Evolutionary conservation across 2,329 filamentous ascomycete species (phyloP).

Genomic region (Colletotrichum sp.): DNA sequence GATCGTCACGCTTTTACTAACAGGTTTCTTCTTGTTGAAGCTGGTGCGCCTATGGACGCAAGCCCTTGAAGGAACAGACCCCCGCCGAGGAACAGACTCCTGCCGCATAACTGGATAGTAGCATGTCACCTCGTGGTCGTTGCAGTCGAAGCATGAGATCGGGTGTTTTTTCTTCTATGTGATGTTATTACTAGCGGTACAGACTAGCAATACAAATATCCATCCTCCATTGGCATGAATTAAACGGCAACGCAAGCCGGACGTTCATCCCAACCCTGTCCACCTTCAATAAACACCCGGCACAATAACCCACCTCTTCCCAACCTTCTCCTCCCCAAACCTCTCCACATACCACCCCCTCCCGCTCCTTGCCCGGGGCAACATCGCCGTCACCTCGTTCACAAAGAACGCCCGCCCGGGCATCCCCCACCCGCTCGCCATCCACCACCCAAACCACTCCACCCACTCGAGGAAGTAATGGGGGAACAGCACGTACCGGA

Average conservation of each 20-base stretch:
- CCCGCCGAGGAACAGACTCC: neutral
- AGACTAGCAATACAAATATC: accelerated
- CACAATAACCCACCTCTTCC: conserved; percentile 74
- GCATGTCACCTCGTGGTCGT: neutral
- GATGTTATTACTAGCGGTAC: neutral
- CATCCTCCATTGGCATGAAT: accelerated
- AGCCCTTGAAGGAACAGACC: neutral
- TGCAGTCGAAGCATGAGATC: neutral
- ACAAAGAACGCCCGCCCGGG: conserved; percentile 83
- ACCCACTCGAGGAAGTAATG: conserved; percentile 98
- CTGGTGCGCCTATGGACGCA: neutral
- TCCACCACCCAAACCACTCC: conserved; percentile 91
- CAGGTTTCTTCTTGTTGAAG: accelerated
- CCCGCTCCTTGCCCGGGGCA: conserved; percentile 83
- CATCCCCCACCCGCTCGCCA: conserved; percentile 72
- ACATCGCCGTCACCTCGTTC: conserved; percentile 90
- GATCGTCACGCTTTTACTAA: neutral
- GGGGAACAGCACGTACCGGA: conserved; percentile 82
- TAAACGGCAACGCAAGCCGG: accelerated
- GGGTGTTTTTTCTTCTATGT: neutral
- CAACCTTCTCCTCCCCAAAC: conserved; percentile 86
- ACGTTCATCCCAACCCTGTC: neutral
- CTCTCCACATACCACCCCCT: conserved; percentile 85
- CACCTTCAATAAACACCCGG: conserved; percentile 49
- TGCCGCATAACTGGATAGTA: neutral